Conservation (phyloP, 371 early-diverging fungal species). For the Capniomyces stellatus region DNA sequence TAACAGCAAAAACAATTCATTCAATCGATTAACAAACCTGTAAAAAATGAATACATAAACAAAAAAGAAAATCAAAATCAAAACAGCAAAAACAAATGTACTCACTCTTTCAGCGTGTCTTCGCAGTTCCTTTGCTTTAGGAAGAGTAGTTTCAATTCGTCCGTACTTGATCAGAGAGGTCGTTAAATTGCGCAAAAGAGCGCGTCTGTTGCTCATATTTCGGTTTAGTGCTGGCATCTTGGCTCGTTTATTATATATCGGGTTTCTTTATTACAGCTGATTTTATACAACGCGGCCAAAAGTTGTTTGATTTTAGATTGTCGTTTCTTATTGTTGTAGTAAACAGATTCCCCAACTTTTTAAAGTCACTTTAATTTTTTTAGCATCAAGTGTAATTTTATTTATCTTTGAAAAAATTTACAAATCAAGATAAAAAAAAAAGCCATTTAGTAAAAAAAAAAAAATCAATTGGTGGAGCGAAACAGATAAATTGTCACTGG, state of each 20-base stretch:
- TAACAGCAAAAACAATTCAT: background rate
- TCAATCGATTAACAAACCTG: background rate
- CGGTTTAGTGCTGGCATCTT: conserved; percentile 10
- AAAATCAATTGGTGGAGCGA: too few species aligned
- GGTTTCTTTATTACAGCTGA: too few species aligned
- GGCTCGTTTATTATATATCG: too few species aligned
- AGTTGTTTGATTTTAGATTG: background rate
- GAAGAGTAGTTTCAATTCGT: conserved; percentile 79
- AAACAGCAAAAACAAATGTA: background rate
- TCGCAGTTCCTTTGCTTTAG: conserved; percentile 84
- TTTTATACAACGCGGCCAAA: too few species aligned
- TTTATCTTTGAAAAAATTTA: background rate
- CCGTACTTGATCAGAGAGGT: conserved; percentile 77
- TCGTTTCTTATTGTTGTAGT: background rate
- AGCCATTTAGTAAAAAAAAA: too few species aligned
- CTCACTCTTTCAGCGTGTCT: conserved; percentile 63
- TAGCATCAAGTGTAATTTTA: background rate
- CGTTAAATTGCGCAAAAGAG: conserved; percentile 68
- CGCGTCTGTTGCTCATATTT: conserved; percentile 45
- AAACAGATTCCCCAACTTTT: background rate
- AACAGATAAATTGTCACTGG: too few species aligned
- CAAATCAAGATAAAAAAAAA: too few species aligned
- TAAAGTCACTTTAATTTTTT: background rate
- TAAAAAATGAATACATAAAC: background rate
- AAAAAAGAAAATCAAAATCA: conserved; percentile 1